These are phyloP conservation scores for Trichoderma harzianum DNA, from an alignment of 2,329 filamentous ascomycete genomes.

Conservation along the genomic window DNA sequence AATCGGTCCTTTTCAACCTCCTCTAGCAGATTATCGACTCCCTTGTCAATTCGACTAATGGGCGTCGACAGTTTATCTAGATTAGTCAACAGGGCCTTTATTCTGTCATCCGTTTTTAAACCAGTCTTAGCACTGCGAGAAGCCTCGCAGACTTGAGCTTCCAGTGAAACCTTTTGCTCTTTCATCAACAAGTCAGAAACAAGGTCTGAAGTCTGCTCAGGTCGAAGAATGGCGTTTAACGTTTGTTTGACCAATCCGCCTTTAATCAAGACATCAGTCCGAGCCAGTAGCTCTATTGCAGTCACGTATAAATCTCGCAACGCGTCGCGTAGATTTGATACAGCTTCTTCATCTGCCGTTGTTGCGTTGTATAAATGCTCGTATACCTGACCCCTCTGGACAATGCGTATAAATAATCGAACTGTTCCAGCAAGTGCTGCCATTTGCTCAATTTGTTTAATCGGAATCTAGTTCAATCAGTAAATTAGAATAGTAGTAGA, in stretches of 20 bases:
- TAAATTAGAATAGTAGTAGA: background rate
- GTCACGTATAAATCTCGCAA: constrained; percentile 2
- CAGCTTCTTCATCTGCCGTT: background rate
- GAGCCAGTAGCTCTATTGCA: constrained; percentile 2
- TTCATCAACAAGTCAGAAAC: background rate
- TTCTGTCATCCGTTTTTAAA: background rate
- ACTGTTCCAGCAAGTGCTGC: constrained; percentile 6
- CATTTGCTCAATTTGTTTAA: constrained; percentile 8
- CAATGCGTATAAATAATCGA: background rate
- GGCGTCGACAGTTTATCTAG: background rate
- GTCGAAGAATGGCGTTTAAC: background rate
- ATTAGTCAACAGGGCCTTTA: background rate
- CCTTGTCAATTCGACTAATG: background rate
- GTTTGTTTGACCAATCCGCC: background rate
- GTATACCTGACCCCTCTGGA: constrained; percentile 9
- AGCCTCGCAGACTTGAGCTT: background rate
- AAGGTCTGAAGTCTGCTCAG: background rate
- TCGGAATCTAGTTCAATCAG: background rate
- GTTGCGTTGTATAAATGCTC: background rate
- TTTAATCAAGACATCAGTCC: background rate
- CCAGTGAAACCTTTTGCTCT: background rate
- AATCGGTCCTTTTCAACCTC: background rate
- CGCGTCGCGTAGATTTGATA: background rate
- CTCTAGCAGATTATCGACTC: background rate
- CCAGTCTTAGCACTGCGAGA: background rate